Percentiles rank a stretch among this genome's conserved stretches.
phyloP scores from a whole-genome alignment of 2,329 filamentous ascomycete species.

The Mycosphaerella sp. region DNA sequence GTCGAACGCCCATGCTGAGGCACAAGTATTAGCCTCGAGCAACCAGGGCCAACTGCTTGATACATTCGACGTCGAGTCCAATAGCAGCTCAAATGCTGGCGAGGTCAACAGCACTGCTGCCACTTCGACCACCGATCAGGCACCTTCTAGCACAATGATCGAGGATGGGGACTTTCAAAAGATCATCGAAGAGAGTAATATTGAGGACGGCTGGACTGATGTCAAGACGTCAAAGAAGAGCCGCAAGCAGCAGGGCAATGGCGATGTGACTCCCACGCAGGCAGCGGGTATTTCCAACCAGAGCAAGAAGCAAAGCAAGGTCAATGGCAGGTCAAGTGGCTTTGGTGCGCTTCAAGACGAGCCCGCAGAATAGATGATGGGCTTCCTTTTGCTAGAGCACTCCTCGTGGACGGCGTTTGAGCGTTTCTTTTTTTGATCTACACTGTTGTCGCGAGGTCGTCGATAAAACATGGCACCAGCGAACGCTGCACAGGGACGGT shows the following conservation, averaged over 20 bases:
- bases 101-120: constrained; percentile 35
- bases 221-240: constrained; percentile 51
- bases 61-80: constrained; percentile 44
- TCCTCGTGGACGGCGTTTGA: background rate
- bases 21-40: constrained; percentile 6
- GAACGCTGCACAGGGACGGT: background rate
- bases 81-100: constrained; percentile 35
- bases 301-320: constrained; percentile 9
- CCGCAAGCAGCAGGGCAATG: constrained; percentile 36
- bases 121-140: constrained; percentile 36
- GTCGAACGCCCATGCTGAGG: constrained; percentile 17
- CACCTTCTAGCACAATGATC: constrained; percentile 39
- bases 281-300: constrained; percentile 4
- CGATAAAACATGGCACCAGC: background rate
- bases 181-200: constrained; percentile 41
- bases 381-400: background rate
- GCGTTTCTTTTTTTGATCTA: background rate
- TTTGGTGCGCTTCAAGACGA: background rate
- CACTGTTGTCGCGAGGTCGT: background rate
- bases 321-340: constrained; percentile 15
- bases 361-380: background rate
- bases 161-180: constrained; percentile 57
- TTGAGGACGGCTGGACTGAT: constrained; percentile 54
- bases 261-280: constrained; percentile 15
- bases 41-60: constrained; percentile 38